Conservation (phyloP, 1,284 basidiomycete species). For the Cutaneotrichosporon mucoides region DNA sequence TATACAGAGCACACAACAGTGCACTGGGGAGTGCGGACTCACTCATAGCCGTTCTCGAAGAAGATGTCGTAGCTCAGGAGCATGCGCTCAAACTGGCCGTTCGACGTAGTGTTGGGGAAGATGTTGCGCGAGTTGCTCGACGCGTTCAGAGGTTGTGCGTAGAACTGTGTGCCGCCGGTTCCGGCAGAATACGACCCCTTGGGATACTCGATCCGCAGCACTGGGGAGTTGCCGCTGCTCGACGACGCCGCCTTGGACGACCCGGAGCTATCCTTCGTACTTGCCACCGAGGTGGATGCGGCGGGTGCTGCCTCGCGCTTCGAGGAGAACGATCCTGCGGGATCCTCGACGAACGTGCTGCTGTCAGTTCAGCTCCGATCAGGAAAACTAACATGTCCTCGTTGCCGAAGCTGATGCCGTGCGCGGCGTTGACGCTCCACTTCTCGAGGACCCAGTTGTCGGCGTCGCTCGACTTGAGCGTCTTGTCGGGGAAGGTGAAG, state of each 20-base stretch:
- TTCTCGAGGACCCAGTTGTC: slow-evolving; percentile 35
- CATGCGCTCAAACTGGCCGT: slow-evolving; percentile 42
- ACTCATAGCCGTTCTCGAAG: slow-evolving; percentile 36
- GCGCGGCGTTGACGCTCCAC: slow-evolving; percentile 28
- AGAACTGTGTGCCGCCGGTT: slow-evolving; percentile 49
- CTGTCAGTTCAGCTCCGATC: too few relatives aligned
- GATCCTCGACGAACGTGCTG: too few relatives aligned
- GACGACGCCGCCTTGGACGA: too few relatives aligned
- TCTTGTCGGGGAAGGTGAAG: slow-evolving; percentile 30
- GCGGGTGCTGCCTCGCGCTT: neutral
- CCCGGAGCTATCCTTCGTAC: too few relatives aligned
- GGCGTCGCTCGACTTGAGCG: slow-evolving; percentile 23
- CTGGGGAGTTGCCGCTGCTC: too few relatives aligned
- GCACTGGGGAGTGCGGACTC: slow-evolving; percentile 10
- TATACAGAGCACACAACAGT: too few relatives aligned
- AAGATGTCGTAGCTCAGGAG: slow-evolving; percentile 41
- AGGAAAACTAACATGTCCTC: slow-evolving; percentile 29
- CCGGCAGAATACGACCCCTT: slow-evolving; percentile 42
- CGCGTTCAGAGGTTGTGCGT: slow-evolving; percentile 33
- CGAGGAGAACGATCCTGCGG: too few relatives aligned
- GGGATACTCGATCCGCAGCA: slow-evolving; percentile 42
- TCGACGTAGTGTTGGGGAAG: slow-evolving; percentile 19
- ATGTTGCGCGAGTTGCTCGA: slow-evolving; percentile 8
- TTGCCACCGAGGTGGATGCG: too few relatives aligned
- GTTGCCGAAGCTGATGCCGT: slow-evolving; percentile 33